Evolutionary conservation across 352 stramenopile genomes (phyloP).

Genomic region (Blastocystis sp.): DNA sequence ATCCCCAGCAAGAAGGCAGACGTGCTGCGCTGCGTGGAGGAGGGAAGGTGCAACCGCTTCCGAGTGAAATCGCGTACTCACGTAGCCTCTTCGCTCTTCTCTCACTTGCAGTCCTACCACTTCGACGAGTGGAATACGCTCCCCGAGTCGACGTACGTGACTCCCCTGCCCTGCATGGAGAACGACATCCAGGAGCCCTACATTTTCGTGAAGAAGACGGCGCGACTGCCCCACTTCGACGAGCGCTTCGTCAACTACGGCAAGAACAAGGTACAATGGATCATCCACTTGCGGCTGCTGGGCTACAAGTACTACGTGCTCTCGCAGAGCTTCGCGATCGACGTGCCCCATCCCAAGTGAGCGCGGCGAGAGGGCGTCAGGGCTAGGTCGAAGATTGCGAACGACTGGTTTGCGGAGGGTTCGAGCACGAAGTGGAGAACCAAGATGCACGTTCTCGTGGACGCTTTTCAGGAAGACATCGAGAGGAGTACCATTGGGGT

Average conservation of each 20-base stretch:
- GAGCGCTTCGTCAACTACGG: constrained; percentile 69
- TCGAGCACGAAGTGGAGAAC: not conserved
- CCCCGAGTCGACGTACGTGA: not conserved
- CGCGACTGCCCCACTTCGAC: constrained; percentile 69
- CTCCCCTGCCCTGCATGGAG: not conserved
- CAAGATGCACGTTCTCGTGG: not conserved
- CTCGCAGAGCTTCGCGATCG: constrained; percentile 57
- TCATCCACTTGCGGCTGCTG: constrained; percentile 59
- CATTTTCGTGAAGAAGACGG: constrained; percentile 41
- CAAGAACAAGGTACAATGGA: constrained; percentile 71
- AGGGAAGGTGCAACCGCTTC: constrained; percentile 39
- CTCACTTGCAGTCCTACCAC: not conserved
- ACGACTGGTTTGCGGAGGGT: constrained; percentile 8
- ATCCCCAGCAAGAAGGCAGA: constrained; percentile 27
- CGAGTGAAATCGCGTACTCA: constrained; percentile 36
- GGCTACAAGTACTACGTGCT: constrained; percentile 70
- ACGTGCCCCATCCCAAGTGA: constrained; percentile 68
- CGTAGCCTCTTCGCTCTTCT: not conserved
- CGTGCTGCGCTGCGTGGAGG: constrained; percentile 1
- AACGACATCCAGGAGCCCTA: constrained; percentile 52
- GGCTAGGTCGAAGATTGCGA: constrained; percentile 9
- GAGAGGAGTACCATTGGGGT: not conserved
- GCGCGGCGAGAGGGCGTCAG: not conserved
- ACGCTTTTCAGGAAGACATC: not conserved
- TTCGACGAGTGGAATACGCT: constrained; percentile 9